Base-by-base conservation (phyloP, 2,329 filamentous ascomycete species). In the Fusarium guadeloupense region DNA sequence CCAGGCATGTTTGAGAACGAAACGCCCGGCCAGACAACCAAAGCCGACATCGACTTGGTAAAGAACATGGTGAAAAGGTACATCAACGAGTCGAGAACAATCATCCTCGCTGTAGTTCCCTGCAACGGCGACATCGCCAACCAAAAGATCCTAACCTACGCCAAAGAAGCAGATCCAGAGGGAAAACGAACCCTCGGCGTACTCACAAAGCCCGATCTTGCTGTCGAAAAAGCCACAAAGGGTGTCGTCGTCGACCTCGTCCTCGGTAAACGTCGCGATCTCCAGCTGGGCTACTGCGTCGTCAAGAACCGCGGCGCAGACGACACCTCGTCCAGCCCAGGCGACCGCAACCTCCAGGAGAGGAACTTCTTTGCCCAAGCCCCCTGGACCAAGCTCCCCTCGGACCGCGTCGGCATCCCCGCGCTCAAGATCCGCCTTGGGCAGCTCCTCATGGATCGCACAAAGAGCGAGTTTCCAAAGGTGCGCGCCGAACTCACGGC, bases 131-230 rank as follows among this genome's bases (percentile, higher is more conserved):
- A 81, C 14, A 72, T 79, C 4, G 74, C 76, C 1, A 79, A 75
- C 0, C 77, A 80, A 14, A 75, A 76, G 37, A 78, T 80, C 7
- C 47, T 80, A 1, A 71, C 72, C 0, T 69, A 73, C 3, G 76
- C 77, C 0, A 70, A 74, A 2, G 70, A 72, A 0, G 73, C 54
- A 0, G 82, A 84, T 12, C 74, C 76, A 0, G 49, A 73, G 0
- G 80, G 81, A 0, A 58, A 69, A 5, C 61, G 81, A 0, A 84
- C 81, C 0, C 67, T 84, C 8, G 79, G 78, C 0, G 77, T 83
- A 0, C 74, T 89, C 1, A 89, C 86, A 0, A 89, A 89, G 61
- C 82, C 85, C 0, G 87, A 90, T 52, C 72, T 88, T 0, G 79
- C 81, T 0, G 69, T 68, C 0, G 81, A 84, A 41, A 52, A 68